phyloP scores from a whole-genome alignment of 2,329 filamentous ascomycete genomes.

The Bipolaris zeicola region DNA sequence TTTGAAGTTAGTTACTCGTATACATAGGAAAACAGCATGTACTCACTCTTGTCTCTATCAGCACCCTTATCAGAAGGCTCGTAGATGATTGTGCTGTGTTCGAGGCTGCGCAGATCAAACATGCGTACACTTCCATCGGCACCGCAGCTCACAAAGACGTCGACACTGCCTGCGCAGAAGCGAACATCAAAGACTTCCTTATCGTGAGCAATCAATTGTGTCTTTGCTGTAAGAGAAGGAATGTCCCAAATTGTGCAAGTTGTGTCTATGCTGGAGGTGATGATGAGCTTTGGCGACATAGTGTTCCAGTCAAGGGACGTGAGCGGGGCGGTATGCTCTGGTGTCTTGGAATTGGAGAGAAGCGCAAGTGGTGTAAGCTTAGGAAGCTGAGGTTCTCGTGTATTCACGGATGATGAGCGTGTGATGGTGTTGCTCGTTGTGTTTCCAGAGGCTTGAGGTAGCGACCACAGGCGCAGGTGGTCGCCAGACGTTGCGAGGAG shows the following conservation, averaged over 20 bases:
- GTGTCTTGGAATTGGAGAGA: conserved; percentile 96
- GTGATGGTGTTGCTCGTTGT: conserved; percentile 74
- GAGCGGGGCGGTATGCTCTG: conserved; percentile 94
- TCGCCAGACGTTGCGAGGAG: conserved; percentile 94
- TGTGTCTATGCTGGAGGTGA: conserved; percentile 97
- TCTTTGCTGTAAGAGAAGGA: conserved; percentile 95
- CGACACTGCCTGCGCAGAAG: conserved; percentile 97
- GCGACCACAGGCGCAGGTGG: conserved; percentile 90
- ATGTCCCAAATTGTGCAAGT: conserved; percentile 99
- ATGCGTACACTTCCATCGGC: conserved; percentile 97
- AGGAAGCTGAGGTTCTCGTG: conserved; percentile 64
- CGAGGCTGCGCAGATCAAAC: conserved; percentile 95
- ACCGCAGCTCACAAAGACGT: conserved; percentile 97
- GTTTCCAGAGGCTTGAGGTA: conserved; percentile 62
- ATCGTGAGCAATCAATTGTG: conserved; percentile 96
- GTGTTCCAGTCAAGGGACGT: conserved; percentile 99
- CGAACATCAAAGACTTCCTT: conserved; percentile 99
- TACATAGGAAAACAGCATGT: not conserved
- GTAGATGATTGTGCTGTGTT: conserved; percentile 99
- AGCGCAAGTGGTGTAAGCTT: conserved; percentile 93
- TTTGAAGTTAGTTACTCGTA: conserved; percentile 7
- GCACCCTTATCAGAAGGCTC: conserved; percentile 87
- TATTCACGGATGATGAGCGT: conserved; percentile 66
- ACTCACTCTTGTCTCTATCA: conserved; percentile 52
- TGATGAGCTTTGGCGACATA: conserved; percentile 93